Conservation (phyloP, 164 flowering plant genomes). For the Macadamia integrifolia region DNA sequence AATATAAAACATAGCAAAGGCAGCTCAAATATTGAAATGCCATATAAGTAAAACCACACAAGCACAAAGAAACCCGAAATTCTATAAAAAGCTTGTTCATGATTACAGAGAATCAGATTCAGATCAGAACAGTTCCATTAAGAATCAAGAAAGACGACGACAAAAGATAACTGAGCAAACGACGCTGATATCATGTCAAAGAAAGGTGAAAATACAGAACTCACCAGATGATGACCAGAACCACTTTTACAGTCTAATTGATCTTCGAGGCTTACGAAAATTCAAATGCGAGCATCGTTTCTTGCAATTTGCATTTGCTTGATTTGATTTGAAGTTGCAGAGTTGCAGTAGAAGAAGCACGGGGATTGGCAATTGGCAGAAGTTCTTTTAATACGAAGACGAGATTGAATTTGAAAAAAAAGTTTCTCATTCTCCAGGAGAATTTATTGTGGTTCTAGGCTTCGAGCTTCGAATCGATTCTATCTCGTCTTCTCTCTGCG, state of each 20-base stretch:
- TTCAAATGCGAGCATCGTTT: not conserved
- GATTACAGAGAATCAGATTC: not conserved
- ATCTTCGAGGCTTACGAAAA: not conserved
- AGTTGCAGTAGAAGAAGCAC: not conserved
- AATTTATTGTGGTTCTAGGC: too few species aligned
- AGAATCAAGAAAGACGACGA: not conserved
- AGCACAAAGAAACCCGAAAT: not conserved
- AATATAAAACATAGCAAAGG: too few species aligned
- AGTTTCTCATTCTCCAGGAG: too few species aligned
- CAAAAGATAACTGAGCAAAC: not conserved
- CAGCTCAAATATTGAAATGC: not conserved
- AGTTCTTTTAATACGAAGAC: not conserved
- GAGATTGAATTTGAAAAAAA: not conserved
- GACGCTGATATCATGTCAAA: not conserved
- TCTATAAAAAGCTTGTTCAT: constrained; percentile 4
- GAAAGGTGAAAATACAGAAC: not conserved
- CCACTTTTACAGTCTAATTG: not conserved
- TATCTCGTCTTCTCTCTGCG: too few species aligned
- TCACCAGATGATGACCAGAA: not conserved
- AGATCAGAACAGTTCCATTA: constrained; percentile 1
- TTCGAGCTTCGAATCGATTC: too few species aligned
- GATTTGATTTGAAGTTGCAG: not conserved
- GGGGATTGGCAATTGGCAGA: not conserved
- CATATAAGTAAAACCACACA: not conserved
- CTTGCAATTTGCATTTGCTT: not conserved